These are phyloP conservation scores for Nakazawaea holstii DNA, from an alignment of 805 yeast genomes.

Conservation along the genomic window DNA sequence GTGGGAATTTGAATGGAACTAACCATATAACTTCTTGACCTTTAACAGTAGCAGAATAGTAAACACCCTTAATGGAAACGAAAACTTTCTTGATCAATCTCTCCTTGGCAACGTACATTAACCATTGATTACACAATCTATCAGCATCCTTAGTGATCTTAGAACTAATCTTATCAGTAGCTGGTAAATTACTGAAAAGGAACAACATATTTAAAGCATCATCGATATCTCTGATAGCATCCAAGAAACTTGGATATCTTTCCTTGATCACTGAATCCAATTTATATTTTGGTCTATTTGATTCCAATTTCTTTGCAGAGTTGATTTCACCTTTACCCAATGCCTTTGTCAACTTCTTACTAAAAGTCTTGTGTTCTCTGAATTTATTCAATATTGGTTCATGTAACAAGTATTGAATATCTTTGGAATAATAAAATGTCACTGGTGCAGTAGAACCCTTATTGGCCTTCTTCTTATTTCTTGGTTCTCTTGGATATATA, in stretches of 20 bases:
- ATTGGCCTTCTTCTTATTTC: conserved; percentile 93
- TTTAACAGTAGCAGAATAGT: conserved; percentile 81
- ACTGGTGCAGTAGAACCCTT: conserved; percentile 97
- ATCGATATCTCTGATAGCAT: conserved; percentile 89
- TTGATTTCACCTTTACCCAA: conserved; percentile 88
- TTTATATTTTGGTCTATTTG: conserved; percentile 75
- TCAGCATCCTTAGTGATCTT: conserved; percentile 86
- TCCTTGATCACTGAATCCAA: conserved; percentile 90
- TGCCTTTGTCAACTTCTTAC: conserved; percentile 84
- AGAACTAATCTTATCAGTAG: conserved; percentile 76
- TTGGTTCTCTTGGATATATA: conserved; percentile 94
- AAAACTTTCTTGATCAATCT: conserved; percentile 80
- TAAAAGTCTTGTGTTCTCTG: conserved; percentile 92
- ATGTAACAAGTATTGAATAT: conserved; percentile 90
- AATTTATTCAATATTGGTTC: conserved; percentile 90
- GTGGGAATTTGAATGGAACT: conserved; percentile 95
- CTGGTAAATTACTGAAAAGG: conserved; percentile 91
- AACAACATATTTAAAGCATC: conserved; percentile 95
- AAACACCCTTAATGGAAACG: conserved; percentile 95
- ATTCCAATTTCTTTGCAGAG: conserved; percentile 82
- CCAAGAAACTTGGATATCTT: conserved; percentile 90
- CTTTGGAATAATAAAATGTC: conserved; percentile 90
- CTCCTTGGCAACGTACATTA: conserved; percentile 86
- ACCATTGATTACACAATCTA: conserved; percentile 87
- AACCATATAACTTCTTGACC: conserved; percentile 97